These are phyloP conservation scores for Pleurotus pulmonarius DNA, from an alignment of 768 basidiomycete genomes.

Conservation along the genomic window DNA sequence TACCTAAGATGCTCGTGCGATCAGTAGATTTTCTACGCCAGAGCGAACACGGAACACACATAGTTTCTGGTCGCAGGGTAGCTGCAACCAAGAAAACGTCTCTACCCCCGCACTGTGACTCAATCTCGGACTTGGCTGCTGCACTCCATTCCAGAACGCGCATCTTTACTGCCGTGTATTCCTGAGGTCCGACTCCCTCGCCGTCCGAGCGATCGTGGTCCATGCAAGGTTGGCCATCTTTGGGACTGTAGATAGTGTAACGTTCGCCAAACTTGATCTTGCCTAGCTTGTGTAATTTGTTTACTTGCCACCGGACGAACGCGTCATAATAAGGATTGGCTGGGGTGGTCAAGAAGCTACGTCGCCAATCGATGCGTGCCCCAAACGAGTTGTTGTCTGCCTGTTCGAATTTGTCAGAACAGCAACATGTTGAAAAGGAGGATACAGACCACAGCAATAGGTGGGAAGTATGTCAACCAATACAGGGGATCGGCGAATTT, in stretches of 20 bases:
- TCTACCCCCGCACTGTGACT: constrained; percentile 66
- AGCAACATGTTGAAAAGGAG: too few relatives aligned
- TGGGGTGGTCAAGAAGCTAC: constrained; percentile 90
- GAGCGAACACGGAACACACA: constrained; percentile 45
- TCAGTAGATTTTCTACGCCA: too few relatives aligned
- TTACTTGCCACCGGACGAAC: constrained; percentile 98
- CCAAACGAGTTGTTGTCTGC: constrained; percentile 82
- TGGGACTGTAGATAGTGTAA: constrained; percentile 97
- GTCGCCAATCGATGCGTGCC: constrained; percentile 96
- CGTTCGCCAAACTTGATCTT: constrained; percentile 99
- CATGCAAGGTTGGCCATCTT: constrained; percentile 99
- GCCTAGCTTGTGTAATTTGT: constrained; percentile 79
- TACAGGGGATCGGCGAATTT: constrained; percentile 93
- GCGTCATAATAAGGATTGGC: constrained; percentile 96
- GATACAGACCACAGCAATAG: constrained; percentile 62
- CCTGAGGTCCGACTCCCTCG: constrained; percentile 92
- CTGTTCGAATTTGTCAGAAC: too few relatives aligned
- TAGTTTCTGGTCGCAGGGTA: constrained; percentile 93
- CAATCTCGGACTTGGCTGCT: constrained; percentile 59
- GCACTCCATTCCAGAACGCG: constrained; percentile 83
- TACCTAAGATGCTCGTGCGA: constrained; percentile 50
- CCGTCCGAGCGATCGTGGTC: constrained; percentile 97
- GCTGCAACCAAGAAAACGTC: constrained; percentile 94
- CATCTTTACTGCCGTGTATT: constrained; percentile 95
- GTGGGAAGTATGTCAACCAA: constrained; percentile 95